Evolutionary conservation across 179 eudicot species (phyloP).

Genomic region (Heliamphora pulchella): DNA sequence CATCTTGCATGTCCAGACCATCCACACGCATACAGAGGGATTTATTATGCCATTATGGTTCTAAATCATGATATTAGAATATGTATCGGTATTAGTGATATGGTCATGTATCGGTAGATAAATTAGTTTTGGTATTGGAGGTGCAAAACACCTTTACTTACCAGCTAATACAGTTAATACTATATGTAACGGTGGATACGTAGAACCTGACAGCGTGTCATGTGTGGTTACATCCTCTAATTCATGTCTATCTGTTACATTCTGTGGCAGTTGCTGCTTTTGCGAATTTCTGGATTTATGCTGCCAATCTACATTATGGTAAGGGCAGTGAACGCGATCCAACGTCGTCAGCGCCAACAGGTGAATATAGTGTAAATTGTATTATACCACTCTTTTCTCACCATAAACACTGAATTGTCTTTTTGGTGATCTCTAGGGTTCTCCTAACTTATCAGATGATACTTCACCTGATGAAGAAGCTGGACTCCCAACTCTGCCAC

Average conservation of each 20-base stretch:
- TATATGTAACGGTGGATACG: neutral
- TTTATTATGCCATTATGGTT: too few relatives aligned
- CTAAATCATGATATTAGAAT: too few relatives aligned
- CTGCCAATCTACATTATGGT: constrained; percentile 37
- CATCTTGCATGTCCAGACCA: too few relatives aligned
- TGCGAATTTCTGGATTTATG: constrained; percentile 35
- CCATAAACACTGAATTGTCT: neutral
- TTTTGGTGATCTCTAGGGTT: constrained; percentile 1
- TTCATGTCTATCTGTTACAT: neutral
- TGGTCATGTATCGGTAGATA: too few relatives aligned
- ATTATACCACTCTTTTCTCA: neutral
- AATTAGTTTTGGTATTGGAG: too few relatives aligned
- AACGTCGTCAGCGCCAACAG: constrained; percentile 27
- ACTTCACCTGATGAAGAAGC: constrained; percentile 40
- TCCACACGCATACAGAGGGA: too few relatives aligned
- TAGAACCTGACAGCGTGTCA: neutral
- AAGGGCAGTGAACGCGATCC: constrained; percentile 30
- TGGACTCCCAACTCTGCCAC: constrained; percentile 21
- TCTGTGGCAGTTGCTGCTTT: constrained; percentile 30
- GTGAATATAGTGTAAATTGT: constrained; percentile 16
- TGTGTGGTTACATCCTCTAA: neutral
- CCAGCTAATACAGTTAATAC: too few relatives aligned
- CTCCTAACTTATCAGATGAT: constrained; percentile 15
- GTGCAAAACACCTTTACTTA: too few relatives aligned
- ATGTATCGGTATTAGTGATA: too few relatives aligned